Evolutionary conservation across 805 yeast species (phyloP).

Genomic region (Nakazawaea ishiwadae): DNA sequence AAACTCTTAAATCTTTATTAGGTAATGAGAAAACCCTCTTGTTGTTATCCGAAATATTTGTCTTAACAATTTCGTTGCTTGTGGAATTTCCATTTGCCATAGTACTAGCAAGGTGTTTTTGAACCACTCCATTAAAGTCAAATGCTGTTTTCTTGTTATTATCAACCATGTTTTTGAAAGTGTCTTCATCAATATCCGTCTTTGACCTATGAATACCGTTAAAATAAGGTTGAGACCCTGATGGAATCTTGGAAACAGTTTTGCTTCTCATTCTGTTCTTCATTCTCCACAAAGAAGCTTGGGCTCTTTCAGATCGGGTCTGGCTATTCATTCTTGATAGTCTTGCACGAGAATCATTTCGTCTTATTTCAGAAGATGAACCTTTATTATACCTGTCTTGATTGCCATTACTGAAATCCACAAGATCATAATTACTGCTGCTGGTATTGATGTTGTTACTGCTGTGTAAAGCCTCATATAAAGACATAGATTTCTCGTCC

Average conservation of each 20-base stretch:
- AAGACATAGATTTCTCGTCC: conserved; percentile 66
- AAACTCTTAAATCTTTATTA: conserved; percentile 8
- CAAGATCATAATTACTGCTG: too few species aligned
- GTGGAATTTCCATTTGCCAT: too few species aligned
- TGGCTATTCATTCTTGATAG: conserved; percentile 34
- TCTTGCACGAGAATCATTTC: conserved; percentile 22
- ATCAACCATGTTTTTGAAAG: conserved; percentile 3
- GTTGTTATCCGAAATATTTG: too few species aligned
- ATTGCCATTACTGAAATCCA: too few species aligned
- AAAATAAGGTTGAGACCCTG: conserved; percentile 21
- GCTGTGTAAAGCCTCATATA: conserved; percentile 50
- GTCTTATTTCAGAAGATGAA: background rate
- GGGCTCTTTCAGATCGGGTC: conserved; percentile 53
- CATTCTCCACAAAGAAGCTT: conserved; percentile 60
- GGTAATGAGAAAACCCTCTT: conserved; percentile 12
- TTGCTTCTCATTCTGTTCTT: conserved; percentile 53
- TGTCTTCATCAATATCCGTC: conserved; percentile 1
- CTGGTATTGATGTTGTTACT: too few species aligned
- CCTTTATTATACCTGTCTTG: background rate
- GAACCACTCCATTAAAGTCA: conserved; percentile 3
- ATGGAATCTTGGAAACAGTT: conserved; percentile 30
- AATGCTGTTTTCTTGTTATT: conserved; percentile 3
- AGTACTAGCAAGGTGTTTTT: too few species aligned
- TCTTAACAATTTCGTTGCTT: too few species aligned
- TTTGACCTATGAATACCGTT: conserved; percentile 9